Conservation (phyloP, 345 rosid species). For the Punica granatum region DNA sequence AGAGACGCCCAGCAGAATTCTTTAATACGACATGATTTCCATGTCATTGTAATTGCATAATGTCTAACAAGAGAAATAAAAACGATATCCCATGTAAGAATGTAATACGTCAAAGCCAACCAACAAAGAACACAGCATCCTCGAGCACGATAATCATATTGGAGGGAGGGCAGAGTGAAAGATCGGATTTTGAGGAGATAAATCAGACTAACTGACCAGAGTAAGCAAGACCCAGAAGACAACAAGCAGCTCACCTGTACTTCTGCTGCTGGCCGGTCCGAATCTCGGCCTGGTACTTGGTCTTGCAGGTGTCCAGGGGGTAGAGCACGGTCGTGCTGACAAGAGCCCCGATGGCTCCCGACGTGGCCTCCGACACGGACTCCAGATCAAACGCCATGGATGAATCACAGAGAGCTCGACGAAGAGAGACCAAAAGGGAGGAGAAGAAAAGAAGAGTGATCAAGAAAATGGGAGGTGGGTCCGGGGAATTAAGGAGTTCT, state of each 20-base stretch:
- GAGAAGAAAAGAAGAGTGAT: neutral
- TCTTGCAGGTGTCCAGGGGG: slow-evolving; percentile 87
- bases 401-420: neutral
- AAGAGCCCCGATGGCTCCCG: slow-evolving; percentile 74
- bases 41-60: neutral
- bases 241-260: slow-evolving; percentile 41
- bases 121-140: neutral
- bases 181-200: neutral
- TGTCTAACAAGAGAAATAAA: too few relatives aligned
- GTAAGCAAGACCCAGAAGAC: slow-evolving; percentile 1
- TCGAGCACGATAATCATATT: neutral
- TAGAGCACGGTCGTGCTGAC: slow-evolving; percentile 67
- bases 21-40: neutral
- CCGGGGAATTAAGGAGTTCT: neutral
- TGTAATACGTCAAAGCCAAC: neutral
- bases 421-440: too few relatives aligned
- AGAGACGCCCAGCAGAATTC: neutral
- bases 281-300: slow-evolving; percentile 76
- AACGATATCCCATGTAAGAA: neutral
- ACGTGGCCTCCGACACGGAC: slow-evolving; percentile 68
- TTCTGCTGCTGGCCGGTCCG: slow-evolving; percentile 38
- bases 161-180: neutral
- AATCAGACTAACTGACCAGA: neutral
- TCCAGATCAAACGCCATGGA: slow-evolving; percentile 53
- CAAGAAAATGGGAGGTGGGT: neutral